Base-by-base conservation (phyloP, 2,329 filamentous ascomycete genomes). In the Aspergillus sp. region DNA sequence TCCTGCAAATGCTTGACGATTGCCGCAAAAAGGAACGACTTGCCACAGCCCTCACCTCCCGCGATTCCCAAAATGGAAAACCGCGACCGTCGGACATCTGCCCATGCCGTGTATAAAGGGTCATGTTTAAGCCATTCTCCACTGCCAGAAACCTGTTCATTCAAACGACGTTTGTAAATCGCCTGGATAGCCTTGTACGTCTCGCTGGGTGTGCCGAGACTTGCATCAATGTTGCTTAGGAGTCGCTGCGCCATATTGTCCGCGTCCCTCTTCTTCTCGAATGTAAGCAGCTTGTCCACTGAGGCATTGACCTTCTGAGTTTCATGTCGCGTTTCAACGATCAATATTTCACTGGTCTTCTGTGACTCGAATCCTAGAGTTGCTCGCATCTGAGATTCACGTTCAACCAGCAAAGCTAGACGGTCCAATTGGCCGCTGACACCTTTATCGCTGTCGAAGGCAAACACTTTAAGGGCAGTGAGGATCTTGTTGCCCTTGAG, bases 371-470 rank as follows among this genome's bases (percentile, higher is more conserved):
- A 62, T 23, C 65, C 68, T 13, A 72, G 50, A 3, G 69, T 68
- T 25, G 65, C 64, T 11, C 66, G 68, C 64, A 71, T 70, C 48
- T 67, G 66, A 13, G 68, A 68, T 54, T 72, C 69, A 30, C 66
- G 66, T 39, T 71, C 66, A 15, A 71, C 68, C 8, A 71, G 61
- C 8, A 57, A 56, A 48, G 67, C 64, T 7, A 72, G 62, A 3
- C 59, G 63, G 36, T 21, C 57, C 11, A 72, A 58, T 48, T 71
- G 69, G 8, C 44, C 67, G 17, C 65, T 64, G 5, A 72, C 67
- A n/a, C 69, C 70, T 57, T 71, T 66, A 51, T 72, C 69, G n/a
- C 64, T 64, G 27, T 67, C 64, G 54, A 72, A 69, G 8, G 66
- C 67, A 57, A 71, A 69, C 2, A 70, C 66, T 62, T 70, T 71